Conservation (phyloP, 768 basidiomycete genomes). For the Boletus insuetus region DNA sequence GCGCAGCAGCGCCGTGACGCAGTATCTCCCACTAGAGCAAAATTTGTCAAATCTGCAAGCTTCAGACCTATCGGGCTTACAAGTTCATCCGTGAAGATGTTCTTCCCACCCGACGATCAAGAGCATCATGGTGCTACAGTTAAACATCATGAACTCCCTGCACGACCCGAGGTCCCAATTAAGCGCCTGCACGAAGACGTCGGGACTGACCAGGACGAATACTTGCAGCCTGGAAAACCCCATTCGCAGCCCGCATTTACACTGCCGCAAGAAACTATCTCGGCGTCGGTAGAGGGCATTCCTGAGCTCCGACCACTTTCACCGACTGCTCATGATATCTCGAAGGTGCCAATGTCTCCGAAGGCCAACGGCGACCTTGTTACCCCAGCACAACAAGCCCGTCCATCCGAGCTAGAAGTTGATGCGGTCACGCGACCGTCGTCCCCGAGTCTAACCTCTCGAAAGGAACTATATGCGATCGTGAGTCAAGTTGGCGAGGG, state of each 20-base stretch:
- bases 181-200: slow-evolving; percentile 29
- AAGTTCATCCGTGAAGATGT: slow-evolving; percentile 60
- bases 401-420: slow-evolving; percentile 21
- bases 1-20: slow-evolving; percentile 15
- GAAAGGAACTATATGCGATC: slow-evolving; percentile 74
- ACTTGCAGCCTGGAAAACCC: slow-evolving; percentile 2
- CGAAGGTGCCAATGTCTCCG: slow-evolving; percentile 22
- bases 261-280: slow-evolving; percentile 8
- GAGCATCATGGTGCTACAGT: slow-evolving; percentile 36
- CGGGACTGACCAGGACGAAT: slow-evolving; percentile 20
- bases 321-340: slow-evolving; percentile 16
- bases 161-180: slow-evolving; percentile 24
- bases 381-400: slow-evolving; percentile 18
- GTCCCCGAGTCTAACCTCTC: slow-evolving; percentile 28
- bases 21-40: slow-evolving; percentile 20
- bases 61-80: slow-evolving; percentile 66
- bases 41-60: slow-evolving; percentile 41
- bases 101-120: slow-evolving; percentile 83
- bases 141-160: slow-evolving; percentile 14
- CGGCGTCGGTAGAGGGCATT: slow-evolving; percentile 4
- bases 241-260: neutral
- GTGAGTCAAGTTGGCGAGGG: slow-evolving; percentile 96
- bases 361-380: slow-evolving; percentile 24
- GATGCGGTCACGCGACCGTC: slow-evolving; percentile 27
- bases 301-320: slow-evolving; percentile 18